These are phyloP conservation scores for Capronia americana DNA, from an alignment of 2,329 filamentous ascomycete species.

Conservation along the genomic window DNA sequence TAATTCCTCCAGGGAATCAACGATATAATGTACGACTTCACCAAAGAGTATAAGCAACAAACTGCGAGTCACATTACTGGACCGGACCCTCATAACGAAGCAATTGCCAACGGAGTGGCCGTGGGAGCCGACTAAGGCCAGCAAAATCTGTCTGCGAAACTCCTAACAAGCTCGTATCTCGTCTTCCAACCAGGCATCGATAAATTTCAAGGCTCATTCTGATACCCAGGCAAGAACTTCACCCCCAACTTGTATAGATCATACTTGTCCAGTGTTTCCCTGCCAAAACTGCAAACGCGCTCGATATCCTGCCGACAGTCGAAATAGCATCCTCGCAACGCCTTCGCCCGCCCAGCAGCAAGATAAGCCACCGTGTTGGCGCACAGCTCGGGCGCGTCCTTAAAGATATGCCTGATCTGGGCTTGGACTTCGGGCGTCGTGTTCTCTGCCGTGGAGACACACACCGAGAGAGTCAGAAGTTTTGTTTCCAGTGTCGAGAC, in stretches of 20 bases:
- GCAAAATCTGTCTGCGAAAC: background rate
- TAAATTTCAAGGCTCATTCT: conserved; percentile 28
- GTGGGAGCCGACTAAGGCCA: background rate
- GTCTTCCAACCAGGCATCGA: background rate
- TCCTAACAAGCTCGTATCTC: background rate
- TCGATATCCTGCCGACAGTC: conserved; percentile 32
- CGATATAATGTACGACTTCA: conserved; percentile 2
- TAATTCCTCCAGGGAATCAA: background rate
- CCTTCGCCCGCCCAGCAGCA: conserved; percentile 25
- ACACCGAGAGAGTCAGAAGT: too few species aligned
- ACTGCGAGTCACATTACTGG: background rate
- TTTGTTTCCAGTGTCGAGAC: too few species aligned
- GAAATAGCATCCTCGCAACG: conserved; percentile 24
- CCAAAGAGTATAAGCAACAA: conserved; percentile 2
- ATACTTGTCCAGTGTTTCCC: conserved; percentile 18
- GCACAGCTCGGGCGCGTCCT: conserved; percentile 25
- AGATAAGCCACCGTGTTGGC: conserved; percentile 26
- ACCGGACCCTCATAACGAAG: background rate
- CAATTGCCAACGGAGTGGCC: background rate
- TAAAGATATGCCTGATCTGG: conserved; percentile 16
- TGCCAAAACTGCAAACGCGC: conserved; percentile 17
- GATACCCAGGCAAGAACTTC: conserved; percentile 28
- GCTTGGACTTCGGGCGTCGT: conserved; percentile 11
- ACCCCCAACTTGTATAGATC: conserved; percentile 21
- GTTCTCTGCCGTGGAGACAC: background rate